These are phyloP conservation scores for Penicillium sp. DNA, from an alignment of 2,329 filamentous ascomycete genomes.

Conservation along the genomic window DNA sequence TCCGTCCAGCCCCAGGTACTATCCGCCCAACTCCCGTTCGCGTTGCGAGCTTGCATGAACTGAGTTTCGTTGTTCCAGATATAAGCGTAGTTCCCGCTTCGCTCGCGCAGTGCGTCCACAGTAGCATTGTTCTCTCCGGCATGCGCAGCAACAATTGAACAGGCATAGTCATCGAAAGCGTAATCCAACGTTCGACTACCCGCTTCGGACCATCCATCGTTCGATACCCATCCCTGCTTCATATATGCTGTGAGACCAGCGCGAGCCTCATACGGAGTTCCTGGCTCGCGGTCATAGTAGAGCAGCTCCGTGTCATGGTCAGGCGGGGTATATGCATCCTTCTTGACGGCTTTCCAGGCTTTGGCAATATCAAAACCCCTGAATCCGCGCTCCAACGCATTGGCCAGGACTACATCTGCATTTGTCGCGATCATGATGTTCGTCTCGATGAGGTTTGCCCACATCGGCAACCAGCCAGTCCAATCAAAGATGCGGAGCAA, in stretches of 20 bases:
- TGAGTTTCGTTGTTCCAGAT: constrained; percentile 45
- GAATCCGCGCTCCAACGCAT: constrained; percentile 46
- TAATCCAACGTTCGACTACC: constrained; percentile 49
- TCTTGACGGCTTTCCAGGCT: constrained; percentile 45
- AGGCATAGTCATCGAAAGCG: constrained; percentile 47
- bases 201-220: constrained; percentile 49
- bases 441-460: constrained; percentile 50
- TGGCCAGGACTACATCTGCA: constrained; percentile 49
- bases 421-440: constrained; percentile 53
- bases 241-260: constrained; percentile 48
- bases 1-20: constrained; percentile 49
- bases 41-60: constrained; percentile 50
- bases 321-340: constrained; percentile 47
- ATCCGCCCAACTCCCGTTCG: constrained; percentile 47
- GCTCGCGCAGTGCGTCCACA: constrained; percentile 32
- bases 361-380: constrained; percentile 42
- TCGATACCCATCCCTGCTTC: constrained; percentile 47
- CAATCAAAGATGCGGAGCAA: constrained; percentile 48
- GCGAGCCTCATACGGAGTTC: constrained; percentile 46
- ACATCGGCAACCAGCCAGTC: constrained; percentile 48
- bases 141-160: constrained; percentile 41
- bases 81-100: constrained; percentile 43
- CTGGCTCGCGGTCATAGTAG: constrained; percentile 48
- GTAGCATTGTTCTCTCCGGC: constrained; percentile 36
- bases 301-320: constrained; percentile 44